These are phyloP conservation scores for Backusella mclennaniae DNA, from an alignment of 192 early-diverging fungal genomes.

Conservation along the genomic window DNA sequence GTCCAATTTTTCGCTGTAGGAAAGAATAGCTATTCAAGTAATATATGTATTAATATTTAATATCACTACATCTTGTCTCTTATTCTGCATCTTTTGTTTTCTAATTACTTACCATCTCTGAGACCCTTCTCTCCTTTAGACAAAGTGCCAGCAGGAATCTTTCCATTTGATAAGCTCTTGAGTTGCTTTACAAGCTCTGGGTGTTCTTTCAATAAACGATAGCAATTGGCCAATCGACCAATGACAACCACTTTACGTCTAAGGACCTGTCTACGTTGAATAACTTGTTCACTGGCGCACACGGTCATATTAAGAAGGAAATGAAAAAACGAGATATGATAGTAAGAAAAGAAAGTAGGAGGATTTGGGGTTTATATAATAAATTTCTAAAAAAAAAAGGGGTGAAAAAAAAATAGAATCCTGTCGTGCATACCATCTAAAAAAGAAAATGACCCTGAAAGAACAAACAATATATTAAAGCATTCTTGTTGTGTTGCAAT, in stretches of 20 bases:
- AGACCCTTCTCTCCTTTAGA: neutral
- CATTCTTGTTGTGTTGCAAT: neutral
- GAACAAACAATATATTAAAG: neutral
- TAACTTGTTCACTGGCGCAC: neutral
- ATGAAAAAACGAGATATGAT: neutral
- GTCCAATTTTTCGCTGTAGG: neutral
- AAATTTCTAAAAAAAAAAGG: neutral
- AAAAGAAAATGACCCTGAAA: neutral
- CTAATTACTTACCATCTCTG: neutral
- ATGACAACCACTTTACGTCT: neutral
- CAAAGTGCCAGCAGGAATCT: neutral
- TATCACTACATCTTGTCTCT: neutral
- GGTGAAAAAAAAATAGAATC: neutral
- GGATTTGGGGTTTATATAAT: neutral
- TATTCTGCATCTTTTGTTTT: neutral
- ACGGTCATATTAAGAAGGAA: neutral
- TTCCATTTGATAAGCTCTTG: neutral
- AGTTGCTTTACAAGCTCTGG: constrained; percentile 3
- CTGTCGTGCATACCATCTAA: neutral
- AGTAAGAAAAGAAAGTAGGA: neutral
- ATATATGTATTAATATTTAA: neutral
- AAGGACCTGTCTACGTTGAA: neutral
- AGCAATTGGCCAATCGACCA: neutral
- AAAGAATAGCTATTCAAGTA: neutral
- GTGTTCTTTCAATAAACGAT: constrained; percentile 1